Percentiles rank a stretch among this genome's conserved stretches.
Conservation (phyloP, 116 monocot species). For the Iris pallida region DNA sequence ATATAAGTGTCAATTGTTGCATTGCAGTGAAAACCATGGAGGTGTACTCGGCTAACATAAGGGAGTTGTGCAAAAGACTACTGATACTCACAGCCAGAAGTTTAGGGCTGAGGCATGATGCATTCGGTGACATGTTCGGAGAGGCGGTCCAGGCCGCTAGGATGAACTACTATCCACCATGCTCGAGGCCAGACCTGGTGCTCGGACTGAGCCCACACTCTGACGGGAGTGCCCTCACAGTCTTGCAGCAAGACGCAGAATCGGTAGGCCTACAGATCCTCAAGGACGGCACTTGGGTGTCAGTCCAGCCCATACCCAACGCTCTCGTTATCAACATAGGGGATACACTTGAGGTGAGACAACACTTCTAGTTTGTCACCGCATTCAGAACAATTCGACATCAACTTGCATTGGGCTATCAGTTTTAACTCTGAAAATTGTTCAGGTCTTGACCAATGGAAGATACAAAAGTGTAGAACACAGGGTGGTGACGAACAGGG, state of each 20-base stretch:
- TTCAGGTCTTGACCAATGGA: slow-evolving; percentile 51
- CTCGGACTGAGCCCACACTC: slow-evolving; percentile 1
- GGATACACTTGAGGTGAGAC: slow-evolving; percentile 43
- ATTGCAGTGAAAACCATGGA: slow-evolving; percentile 11
- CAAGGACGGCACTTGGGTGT: slow-evolving; percentile 1
- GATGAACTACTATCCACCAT: slow-evolving; percentile 11
- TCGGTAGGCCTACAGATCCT: slow-evolving; percentile 1
- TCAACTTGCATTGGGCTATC: not conserved
- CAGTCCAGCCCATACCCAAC: not conserved
- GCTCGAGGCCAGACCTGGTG: slow-evolving; percentile 8
- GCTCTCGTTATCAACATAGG: slow-evolving; percentile 44
- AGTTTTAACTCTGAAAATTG: not conserved
- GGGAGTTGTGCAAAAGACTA: not conserved
- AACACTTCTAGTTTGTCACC: too few relatives aligned
- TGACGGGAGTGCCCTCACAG: not conserved
- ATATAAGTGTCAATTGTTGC: not conserved
- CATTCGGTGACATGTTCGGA: slow-evolving; percentile 1
- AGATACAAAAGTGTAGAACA: slow-evolving; percentile 62
- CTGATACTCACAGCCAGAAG: slow-evolving; percentile 1
- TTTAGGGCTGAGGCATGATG: not conserved
- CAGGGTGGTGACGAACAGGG: slow-evolving; percentile 33
- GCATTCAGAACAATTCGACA: too few relatives aligned
- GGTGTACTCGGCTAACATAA: slow-evolving; percentile 4
- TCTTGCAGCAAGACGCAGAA: not conserved
- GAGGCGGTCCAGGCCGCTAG: slow-evolving; percentile 1